Evolutionary conservation across 2,329 filamentous ascomycete species (phyloP).

Genomic region (Nemania abortiva): DNA sequence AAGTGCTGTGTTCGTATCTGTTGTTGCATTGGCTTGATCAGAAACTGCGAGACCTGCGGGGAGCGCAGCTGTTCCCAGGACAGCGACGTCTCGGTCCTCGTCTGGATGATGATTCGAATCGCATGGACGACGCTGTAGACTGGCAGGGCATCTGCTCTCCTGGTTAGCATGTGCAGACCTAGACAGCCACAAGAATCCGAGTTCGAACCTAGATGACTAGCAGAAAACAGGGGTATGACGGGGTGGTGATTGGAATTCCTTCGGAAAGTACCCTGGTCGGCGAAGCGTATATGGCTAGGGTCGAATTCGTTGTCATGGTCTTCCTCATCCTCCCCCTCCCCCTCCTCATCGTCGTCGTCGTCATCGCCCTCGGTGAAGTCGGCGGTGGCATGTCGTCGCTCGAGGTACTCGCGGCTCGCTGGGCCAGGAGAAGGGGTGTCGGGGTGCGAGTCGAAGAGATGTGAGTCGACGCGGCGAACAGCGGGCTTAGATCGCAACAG

Average conservation of each 20-base stretch:
- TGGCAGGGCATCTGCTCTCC: conserved; percentile 77
- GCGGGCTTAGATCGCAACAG: conserved; percentile 47
- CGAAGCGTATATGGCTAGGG: conserved; percentile 52
- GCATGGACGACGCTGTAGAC: conserved; percentile 92
- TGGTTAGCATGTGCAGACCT: conserved; percentile 20
- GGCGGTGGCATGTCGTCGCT: conserved; percentile 67
- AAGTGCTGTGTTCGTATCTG: conserved; percentile 87
- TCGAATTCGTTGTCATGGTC: conserved; percentile 50
- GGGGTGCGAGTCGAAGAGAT: conserved; percentile 43
- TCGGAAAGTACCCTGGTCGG: conserved; percentile 55
- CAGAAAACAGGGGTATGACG: conserved; percentile 82
- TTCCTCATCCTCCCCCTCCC: conserved; percentile 71
- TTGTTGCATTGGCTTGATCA: conserved; percentile 94
- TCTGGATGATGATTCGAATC: conserved; percentile 84
- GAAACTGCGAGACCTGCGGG: conserved; percentile 95
- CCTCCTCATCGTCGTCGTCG: conserved; percentile 73
- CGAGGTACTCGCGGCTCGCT: conserved; percentile 52
- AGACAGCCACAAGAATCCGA: neutral
- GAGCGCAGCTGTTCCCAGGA: conserved; percentile 95
- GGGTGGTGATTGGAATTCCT: conserved; percentile 45
- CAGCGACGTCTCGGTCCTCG: conserved; percentile 89
- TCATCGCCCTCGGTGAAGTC: conserved; percentile 76
- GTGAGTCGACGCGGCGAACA: conserved; percentile 45
- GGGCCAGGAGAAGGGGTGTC: conserved; percentile 48
- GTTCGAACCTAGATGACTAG: conserved; percentile 76